Conservation (phyloP, 2,329 filamentous ascomycete species). For the Pleurostoma richardsiae region DNA sequence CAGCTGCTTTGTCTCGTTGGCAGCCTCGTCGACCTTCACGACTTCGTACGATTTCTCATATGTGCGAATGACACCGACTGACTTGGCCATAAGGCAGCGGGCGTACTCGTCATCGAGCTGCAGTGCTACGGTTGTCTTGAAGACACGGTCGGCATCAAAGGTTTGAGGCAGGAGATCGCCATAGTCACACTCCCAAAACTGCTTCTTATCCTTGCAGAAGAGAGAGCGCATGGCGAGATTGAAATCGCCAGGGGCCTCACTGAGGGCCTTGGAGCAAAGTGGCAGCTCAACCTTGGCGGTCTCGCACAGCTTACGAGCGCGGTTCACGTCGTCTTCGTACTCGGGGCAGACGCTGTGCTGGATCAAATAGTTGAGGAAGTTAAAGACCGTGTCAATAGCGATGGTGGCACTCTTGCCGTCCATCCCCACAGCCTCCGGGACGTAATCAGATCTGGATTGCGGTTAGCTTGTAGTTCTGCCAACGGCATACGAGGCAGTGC, state of each 20-base stretch:
- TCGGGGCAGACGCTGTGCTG: constrained; percentile 85
- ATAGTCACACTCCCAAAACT: background rate
- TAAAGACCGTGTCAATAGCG: constrained; percentile 66
- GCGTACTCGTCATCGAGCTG: constrained; percentile 21
- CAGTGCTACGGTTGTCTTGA: constrained; percentile 38
- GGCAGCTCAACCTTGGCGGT: constrained; percentile 63
- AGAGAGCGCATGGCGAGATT: constrained; percentile 70
- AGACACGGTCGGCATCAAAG: constrained; percentile 33
- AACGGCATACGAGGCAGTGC: constrained; percentile 21
- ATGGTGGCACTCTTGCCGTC: constrained; percentile 23
- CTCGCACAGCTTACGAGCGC: constrained; percentile 63
- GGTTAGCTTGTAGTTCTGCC: background rate
- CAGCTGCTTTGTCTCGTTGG: constrained; percentile 30
- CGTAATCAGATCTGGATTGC: background rate
- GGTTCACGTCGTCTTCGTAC: constrained; percentile 60
- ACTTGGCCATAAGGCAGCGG: constrained; percentile 18
- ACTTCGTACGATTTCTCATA: constrained; percentile 44
- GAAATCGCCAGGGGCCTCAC: constrained; percentile 68
- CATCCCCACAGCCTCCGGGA: background rate
- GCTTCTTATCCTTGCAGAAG: constrained; percentile 38
- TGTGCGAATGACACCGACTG: constrained; percentile 29
- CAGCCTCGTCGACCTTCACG: constrained; percentile 54
- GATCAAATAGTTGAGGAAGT: constrained; percentile 84
- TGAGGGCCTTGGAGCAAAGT: constrained; percentile 44
- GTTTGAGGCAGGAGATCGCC: constrained; percentile 27